Evolutionary conservation across 1,284 basidiomycete species (phyloP), one percentile per base, ranked within the genome.

Genomic region (Moniliella sp.): DNA sequence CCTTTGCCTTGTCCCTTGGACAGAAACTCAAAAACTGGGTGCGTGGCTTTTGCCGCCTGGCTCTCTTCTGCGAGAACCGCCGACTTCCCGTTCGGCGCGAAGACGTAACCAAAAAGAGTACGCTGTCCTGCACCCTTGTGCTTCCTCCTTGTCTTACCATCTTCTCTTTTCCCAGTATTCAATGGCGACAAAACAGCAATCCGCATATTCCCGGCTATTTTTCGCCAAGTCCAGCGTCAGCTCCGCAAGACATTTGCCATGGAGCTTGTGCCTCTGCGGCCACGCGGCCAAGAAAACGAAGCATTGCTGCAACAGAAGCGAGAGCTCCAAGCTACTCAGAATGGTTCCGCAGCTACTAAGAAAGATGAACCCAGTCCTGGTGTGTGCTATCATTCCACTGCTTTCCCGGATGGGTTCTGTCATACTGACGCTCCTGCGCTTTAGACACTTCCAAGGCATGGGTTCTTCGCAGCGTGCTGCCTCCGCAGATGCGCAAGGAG

Each of bases 211-310:
- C 40, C 28, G 7, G 35, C 37, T 17, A 30, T 55, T 23, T 50
- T 52, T 32, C 47, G 50, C 15, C 33, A 33, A n/a, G 47, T 48
- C 1, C 46, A 50, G 26, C 36, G 43, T 37, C 33, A 41, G 12
- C 45, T 55, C 5, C 31, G 37, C 12, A 26, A 15, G 3, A 42
- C 46, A 1, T 50, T 52, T 27, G 50, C 45, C 3, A 36, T 38
- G 15, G 23, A 42, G 27, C 35, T 55, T 31, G 43, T 50, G 31
- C 45, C 52, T 34, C 32, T 55, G 5, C 42, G 50, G 10, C 25
- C 36, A 3, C 35, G 32, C 10, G 50, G 50, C 11, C 34, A 37
- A 9, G 50, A 53, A 27, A 48, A 49, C 18, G 43, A 41, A n/a
- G 37, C 42, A 27, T 26, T 45, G 8, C 27, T 29, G 7, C 13